phyloP scores from a whole-genome alignment of 2,329 filamentous ascomycete species.

The Paecilomyces dactylethromorphus region DNA sequence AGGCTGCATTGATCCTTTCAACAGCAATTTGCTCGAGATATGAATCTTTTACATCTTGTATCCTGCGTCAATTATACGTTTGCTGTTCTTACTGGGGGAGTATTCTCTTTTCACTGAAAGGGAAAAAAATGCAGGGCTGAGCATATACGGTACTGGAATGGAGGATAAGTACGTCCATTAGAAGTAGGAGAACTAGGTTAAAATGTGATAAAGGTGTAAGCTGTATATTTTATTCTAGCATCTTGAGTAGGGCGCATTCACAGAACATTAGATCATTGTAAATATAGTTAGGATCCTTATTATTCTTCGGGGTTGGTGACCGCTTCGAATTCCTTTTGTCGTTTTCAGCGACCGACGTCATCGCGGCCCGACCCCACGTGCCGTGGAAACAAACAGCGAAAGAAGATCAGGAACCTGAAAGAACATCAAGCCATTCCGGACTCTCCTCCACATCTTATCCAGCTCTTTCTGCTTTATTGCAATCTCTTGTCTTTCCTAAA shows the following conservation, averaged over 20 bases:
- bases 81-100: not conserved
- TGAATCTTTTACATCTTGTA: not conserved
- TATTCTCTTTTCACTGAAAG: not conserved
- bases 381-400: not conserved
- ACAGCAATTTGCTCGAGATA: not conserved
- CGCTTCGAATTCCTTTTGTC: not conserved
- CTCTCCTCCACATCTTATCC: not conserved
- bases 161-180: not conserved
- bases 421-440: not conserved
- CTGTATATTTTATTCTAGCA: not conserved
- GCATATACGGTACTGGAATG: not conserved
- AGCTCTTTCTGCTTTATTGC: not conserved
- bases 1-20: not conserved
- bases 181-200: not conserved
- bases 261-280: no score
- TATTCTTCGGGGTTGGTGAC: not conserved
- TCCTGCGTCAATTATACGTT: not conserved
- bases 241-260: not conserved
- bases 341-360: not conserved
- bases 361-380: not conserved
- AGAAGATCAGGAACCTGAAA: not conserved
- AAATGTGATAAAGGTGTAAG: not conserved
- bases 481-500: not conserved
- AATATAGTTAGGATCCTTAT: no score
- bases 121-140: not conserved